phyloP scores from a whole-genome alignment of 2,329 filamentous ascomycete genomes.

The Paraconiothyrium sp. region DNA sequence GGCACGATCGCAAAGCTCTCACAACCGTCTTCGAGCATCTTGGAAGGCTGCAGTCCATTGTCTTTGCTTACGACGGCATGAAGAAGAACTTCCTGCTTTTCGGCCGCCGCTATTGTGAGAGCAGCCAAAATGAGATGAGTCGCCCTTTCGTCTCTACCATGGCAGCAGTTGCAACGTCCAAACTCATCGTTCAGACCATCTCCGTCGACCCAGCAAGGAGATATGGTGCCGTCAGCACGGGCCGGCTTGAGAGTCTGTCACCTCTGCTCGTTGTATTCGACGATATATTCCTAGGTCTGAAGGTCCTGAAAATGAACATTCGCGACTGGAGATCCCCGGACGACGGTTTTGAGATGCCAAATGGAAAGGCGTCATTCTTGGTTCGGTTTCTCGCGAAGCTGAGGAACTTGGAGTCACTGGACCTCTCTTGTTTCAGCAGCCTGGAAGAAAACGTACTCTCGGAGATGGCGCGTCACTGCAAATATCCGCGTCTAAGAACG shows the following conservation, averaged over 20 bases:
- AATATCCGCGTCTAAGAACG: slow-evolving; percentile 23
- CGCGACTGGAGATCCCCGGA: slow-evolving; percentile 40
- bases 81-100: slow-evolving; percentile 19
- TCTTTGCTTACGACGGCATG: slow-evolving; percentile 29
- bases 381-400: slow-evolving; percentile 41
- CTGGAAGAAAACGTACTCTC: slow-evolving; percentile 35
- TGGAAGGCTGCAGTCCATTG: slow-evolving; percentile 25
- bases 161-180: slow-evolving; percentile 25
- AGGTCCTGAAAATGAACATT: slow-evolving; percentile 32
- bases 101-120: slow-evolving; percentile 27
- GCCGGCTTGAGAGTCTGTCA: slow-evolving; percentile 28
- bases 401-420: slow-evolving; percentile 24
- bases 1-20: slow-evolving; percentile 34
- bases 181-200: slow-evolving; percentile 23
- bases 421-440: slow-evolving; percentile 35
- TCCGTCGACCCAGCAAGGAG: slow-evolving; percentile 12
- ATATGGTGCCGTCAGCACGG: slow-evolving; percentile 30
- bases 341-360: slow-evolving; percentile 33
- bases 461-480: slow-evolving; percentile 34
- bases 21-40: slow-evolving; percentile 29
- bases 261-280: slow-evolving; percentile 21
- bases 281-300: slow-evolving; percentile 21
- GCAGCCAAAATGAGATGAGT: slow-evolving; percentile 34
- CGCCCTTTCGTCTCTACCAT: slow-evolving; percentile 29
- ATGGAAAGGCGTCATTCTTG: slow-evolving; percentile 31